phyloP scores from a whole-genome alignment of 1,139 yeast species.

The Nakaseomyces nivariensis region DNA sequence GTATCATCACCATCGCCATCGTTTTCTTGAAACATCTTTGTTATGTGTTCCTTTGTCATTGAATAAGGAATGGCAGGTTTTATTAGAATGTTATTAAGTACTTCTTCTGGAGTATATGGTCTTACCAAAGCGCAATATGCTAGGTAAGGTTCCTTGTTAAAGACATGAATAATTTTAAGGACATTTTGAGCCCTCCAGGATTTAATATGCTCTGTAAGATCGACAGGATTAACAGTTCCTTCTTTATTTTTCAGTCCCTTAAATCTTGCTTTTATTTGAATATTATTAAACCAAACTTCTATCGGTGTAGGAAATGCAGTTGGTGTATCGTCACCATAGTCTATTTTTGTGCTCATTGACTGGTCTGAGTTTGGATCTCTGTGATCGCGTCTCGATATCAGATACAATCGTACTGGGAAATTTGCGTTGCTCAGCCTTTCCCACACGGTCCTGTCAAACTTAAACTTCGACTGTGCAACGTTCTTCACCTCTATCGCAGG shows the following conservation, averaged over 20 bases:
- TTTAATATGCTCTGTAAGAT: constrained; percentile 39
- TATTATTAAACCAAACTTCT: constrained; percentile 43
- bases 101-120: constrained; percentile 30
- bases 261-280: constrained; percentile 38
- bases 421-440: background rate
- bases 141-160: background rate
- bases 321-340: constrained; percentile 4
- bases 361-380: background rate
- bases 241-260: constrained; percentile 50
- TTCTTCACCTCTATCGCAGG: constrained; percentile 1
- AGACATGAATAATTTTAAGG: background rate
- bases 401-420: background rate
- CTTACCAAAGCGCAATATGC: background rate
- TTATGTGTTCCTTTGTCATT: constrained; percentile 36
- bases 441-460: constrained; percentile 2
- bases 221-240: constrained; percentile 61
- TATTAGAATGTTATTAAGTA: constrained; percentile 20
- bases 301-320: constrained; percentile 40
- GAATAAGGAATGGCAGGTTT: constrained; percentile 37
- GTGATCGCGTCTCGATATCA: background rate
- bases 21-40: constrained; percentile 32
- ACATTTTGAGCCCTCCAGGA: constrained; percentile 10
- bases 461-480: background rate
- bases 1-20: constrained; percentile 36
- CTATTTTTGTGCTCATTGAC: constrained; percentile 17